Conservation (phyloP, 441 rosid genomes). For the Biscutella laevigata region DNA sequence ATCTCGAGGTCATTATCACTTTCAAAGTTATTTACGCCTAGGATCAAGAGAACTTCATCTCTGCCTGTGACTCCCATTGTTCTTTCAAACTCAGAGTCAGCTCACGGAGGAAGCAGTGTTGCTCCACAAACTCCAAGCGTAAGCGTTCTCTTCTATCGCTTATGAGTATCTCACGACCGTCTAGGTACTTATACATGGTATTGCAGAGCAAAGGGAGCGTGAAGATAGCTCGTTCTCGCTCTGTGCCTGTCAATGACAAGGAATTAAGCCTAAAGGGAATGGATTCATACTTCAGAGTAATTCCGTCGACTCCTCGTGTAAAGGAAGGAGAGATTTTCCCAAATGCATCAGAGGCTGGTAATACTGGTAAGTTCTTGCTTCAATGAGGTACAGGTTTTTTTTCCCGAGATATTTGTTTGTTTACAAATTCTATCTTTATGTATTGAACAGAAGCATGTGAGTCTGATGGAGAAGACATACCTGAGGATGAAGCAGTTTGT, state of each 20-base stretch:
- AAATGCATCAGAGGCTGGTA: constrained; percentile 33
- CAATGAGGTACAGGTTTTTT: neutral
- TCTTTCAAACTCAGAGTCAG: constrained; percentile 40
- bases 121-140: constrained; percentile 47
- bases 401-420: neutral
- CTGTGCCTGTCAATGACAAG: constrained; percentile 62
- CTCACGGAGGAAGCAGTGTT: constrained; percentile 31
- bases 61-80: constrained; percentile 53
- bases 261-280: constrained; percentile 56
- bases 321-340: constrained; percentile 46
- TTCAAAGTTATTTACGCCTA: constrained; percentile 72
- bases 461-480: constrained; percentile 76
- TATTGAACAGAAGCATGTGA: constrained; percentile 45
- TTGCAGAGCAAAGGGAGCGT: constrained; percentile 50
- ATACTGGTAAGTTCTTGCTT: constrained; percentile 37
- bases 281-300: constrained; percentile 73
- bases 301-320: constrained; percentile 71
- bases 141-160: constrained; percentile 25
- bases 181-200: constrained; percentile 20
- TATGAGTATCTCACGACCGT: neutral
- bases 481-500: constrained; percentile 95
- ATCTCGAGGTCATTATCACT: constrained; percentile 76
- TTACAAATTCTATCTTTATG: constrained; percentile 13
- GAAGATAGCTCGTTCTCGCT: constrained; percentile 64
- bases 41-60: constrained; percentile 74